These are phyloP conservation scores for Bipolaris zeicola DNA, from an alignment of 2,329 filamentous ascomycete species.

Conservation along the genomic window DNA sequence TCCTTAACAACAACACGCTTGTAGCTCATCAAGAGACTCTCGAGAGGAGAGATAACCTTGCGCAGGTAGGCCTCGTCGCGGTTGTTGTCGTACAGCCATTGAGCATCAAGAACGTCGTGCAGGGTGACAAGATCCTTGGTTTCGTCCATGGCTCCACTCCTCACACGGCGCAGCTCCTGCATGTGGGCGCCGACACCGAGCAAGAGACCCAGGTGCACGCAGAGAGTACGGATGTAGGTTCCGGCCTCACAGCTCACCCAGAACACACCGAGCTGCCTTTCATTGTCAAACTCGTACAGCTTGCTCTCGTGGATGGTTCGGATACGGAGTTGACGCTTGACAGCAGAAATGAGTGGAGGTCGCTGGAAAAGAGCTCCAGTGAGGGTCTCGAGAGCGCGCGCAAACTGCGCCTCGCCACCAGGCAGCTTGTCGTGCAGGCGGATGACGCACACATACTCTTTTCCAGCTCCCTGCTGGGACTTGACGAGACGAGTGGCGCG, in stretches of 20 bases:
- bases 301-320: constrained; percentile 98
- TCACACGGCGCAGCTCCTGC: constrained; percentile 94
- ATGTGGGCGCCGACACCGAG: constrained; percentile 91
- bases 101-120: constrained; percentile 93
- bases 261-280: constrained; percentile 95
- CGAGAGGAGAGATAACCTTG: constrained; percentile 87
- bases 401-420: constrained; percentile 90
- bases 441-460: constrained; percentile 97
- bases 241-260: constrained; percentile 99
- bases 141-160: constrained; percentile 95
- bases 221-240: constrained; percentile 98
- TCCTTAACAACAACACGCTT: constrained; percentile 99
- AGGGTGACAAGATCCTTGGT: constrained; percentile 86
- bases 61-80: constrained; percentile 92
- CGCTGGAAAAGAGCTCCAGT: constrained; percentile 97
- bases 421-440: constrained; percentile 94
- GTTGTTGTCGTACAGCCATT: constrained; percentile 95
- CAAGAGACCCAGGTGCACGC: constrained; percentile 83
- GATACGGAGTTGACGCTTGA: constrained; percentile 98
- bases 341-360: constrained; percentile 94
- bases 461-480: constrained; percentile 97
- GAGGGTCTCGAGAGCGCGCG: constrained; percentile 90
- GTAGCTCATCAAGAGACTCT: constrained; percentile 89
- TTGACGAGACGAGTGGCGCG: constrained; percentile 97
- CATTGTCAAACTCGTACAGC: constrained; percentile 95